phyloP scores from a whole-genome alignment of 2,329 filamentous ascomycete species.

The Fusarium sacchari region DNA sequence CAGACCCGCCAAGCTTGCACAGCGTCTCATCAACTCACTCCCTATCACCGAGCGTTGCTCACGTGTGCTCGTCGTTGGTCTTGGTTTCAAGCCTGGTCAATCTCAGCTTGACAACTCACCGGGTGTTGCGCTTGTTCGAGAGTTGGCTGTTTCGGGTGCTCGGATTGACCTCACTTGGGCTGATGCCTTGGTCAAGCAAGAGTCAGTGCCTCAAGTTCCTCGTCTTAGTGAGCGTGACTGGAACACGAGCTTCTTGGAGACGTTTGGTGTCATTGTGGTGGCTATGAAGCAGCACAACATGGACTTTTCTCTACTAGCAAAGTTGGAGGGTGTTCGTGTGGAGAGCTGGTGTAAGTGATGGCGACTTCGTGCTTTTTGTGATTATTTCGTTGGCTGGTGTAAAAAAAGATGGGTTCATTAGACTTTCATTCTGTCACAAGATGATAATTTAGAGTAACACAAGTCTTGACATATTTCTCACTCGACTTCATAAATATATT shows the following conservation, averaged over 20 bases:
- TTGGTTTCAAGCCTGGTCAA: neutral
- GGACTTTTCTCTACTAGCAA: neutral
- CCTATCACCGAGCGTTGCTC: too few relatives aligned
- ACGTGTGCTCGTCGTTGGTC: neutral
- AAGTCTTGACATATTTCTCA: neutral
- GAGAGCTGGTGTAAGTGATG: neutral
- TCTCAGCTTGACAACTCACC: neutral
- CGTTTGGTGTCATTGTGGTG: neutral
- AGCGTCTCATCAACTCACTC: neutral
- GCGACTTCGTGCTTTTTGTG: neutral
- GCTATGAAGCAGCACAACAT: neutral
- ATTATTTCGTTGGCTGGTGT: neutral
- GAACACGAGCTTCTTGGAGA: neutral
- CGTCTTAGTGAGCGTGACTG: neutral
- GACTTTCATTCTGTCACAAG: neutral
- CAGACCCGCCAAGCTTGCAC: neutral
- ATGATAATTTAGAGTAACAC: neutral
- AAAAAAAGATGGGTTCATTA: rapidly evolving
- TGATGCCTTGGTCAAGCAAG: neutral
- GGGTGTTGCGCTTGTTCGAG: neutral
- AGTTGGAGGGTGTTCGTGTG: neutral
- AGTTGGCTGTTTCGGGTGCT: neutral
- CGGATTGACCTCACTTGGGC: neutral
- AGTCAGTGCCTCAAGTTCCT: neutral
- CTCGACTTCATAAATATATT: rapidly evolving